Evolutionary conservation across 495 filamentous ascomycete species (phyloP).

Genomic region (Penicillium antarcticum): DNA sequence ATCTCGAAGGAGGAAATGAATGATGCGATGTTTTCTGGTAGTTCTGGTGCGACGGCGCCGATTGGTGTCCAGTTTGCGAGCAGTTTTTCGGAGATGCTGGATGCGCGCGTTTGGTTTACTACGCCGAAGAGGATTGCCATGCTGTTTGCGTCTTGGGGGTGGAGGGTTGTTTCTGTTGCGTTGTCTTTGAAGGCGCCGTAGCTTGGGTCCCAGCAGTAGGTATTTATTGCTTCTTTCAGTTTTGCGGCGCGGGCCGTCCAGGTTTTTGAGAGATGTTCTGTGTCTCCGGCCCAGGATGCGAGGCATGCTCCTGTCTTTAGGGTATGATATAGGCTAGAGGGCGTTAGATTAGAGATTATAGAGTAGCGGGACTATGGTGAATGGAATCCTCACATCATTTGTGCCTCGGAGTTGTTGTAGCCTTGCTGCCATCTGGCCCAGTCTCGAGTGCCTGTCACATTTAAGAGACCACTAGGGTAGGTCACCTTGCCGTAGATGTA

Average conservation of each 20-base stretch:
- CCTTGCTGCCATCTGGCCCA: constrained; percentile 56
- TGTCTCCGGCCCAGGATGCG: constrained; percentile 47
- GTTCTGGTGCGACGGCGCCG: constrained; percentile 57
- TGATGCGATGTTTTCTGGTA: constrained; percentile 56
- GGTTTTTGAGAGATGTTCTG: constrained; percentile 37
- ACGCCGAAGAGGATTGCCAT: constrained; percentile 41
- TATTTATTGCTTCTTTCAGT: constrained; percentile 41
- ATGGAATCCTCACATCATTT: constrained; percentile 44
- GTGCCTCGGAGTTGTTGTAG: constrained; percentile 52
- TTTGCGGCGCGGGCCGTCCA: constrained; percentile 39
- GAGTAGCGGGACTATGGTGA: neutral
- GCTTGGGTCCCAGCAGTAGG: constrained; percentile 47
- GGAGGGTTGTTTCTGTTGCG: constrained; percentile 40
- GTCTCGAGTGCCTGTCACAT: constrained; percentile 54
- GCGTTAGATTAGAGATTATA: constrained; percentile 2
- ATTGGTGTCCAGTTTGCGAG: constrained; percentile 53
- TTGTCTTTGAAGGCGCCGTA: constrained; percentile 58
- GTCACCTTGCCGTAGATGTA: constrained; percentile 53
- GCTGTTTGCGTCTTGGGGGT: constrained; percentile 54
- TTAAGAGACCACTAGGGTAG: constrained; percentile 45
- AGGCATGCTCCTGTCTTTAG: constrained; percentile 48
- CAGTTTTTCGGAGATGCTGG: constrained; percentile 44
- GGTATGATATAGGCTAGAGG: constrained; percentile 44
- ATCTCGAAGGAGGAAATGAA: constrained; percentile 62
- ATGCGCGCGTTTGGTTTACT: constrained; percentile 30